Percentiles rank a stretch among this genome's conserved stretches.
phyloP scores from a whole-genome alignment of 176 grass and related monocot genomes.

The Oryza punctata region DNA sequence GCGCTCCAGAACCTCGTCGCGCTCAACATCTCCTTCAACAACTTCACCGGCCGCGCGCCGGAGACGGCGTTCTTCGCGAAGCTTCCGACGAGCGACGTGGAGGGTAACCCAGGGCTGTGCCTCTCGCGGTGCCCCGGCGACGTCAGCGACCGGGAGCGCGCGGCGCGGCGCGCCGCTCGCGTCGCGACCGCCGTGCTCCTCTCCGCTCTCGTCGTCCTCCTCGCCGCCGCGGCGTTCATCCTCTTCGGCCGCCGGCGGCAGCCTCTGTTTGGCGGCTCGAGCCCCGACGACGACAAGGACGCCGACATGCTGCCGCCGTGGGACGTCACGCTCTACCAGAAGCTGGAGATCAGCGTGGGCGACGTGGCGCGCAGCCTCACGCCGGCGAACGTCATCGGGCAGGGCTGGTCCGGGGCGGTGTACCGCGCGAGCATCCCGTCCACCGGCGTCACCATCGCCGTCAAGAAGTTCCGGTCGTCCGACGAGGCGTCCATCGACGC shows the following conservation, averaged over 20 bases:
- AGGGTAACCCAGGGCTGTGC: conserved; percentile 76
- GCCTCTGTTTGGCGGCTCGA: background rate
- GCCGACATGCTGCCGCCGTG: conserved; percentile 78
- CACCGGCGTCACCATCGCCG: conserved; percentile 57
- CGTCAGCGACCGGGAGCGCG: conserved; percentile 20
- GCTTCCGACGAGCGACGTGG: conserved; percentile 68
- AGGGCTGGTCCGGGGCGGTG: conserved; percentile 79
- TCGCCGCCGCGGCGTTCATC: conserved; percentile 39
- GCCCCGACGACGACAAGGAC: conserved; percentile 60
- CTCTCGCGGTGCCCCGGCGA: conserved; percentile 60
- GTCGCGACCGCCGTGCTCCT: conserved; percentile 60
- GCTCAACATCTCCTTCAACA: conserved; percentile 74
- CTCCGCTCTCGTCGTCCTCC: conserved; percentile 48
- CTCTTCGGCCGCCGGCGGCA: conserved; percentile 25
- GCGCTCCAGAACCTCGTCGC: conserved; percentile 59
- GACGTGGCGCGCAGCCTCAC: conserved; percentile 74
- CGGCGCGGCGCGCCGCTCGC: conserved; percentile 38
- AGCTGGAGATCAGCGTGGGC: conserved; percentile 79
- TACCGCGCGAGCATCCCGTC: conserved; percentile 69
- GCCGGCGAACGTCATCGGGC: conserved; percentile 66
- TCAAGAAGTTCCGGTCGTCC: conserved; percentile 75
- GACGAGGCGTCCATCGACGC: conserved; percentile 67
- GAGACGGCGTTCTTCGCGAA: conserved; percentile 77
- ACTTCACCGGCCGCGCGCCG: conserved; percentile 60
- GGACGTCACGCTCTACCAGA: conserved; percentile 97